phyloP scores from a whole-genome alignment of 441 rosid species.

The Geranium incanum region DNA sequence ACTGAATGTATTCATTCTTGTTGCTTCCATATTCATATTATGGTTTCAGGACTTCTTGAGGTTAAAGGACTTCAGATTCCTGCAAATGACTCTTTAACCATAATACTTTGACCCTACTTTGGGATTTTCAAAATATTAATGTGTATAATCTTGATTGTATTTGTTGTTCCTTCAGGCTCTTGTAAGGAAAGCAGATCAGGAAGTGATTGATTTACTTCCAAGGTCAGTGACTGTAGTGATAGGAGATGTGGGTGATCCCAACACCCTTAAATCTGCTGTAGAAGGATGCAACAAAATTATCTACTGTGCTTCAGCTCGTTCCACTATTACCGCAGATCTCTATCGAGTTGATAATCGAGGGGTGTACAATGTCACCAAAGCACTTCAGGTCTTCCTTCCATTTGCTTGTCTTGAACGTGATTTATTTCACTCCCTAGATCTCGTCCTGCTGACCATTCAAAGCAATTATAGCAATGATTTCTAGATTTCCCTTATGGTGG shows the following conservation, averaged over 20 bases:
- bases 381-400: constrained; percentile 32
- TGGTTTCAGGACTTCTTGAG: not conserved
- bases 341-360: constrained; percentile 82
- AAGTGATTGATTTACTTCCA: constrained; percentile 68
- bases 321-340: constrained; percentile 81
- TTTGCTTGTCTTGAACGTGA: not conserved
- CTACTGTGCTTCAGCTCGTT: constrained; percentile 91
- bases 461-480: not conserved
- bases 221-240: constrained; percentile 74
- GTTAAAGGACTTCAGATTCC: not conserved
- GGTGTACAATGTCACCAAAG: constrained; percentile 54
- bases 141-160: not conserved
- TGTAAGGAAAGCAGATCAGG: constrained; percentile 67
- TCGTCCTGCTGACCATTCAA: not conserved
- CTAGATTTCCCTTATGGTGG: not conserved
- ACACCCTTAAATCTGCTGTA: constrained; percentile 59
- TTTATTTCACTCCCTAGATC: not conserved
- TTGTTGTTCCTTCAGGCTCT: constrained; percentile 40
- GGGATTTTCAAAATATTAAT: not conserved
- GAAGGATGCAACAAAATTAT: constrained; percentile 87
- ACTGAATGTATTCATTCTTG: not conserved
- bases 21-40: not conserved
- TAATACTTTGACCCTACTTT: not conserved
- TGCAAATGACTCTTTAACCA: not conserved
- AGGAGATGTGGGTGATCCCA: constrained; percentile 90